These are phyloP conservation scores for Solanum lycopersicoides DNA, from an alignment of 257 asterid species.

Conservation along the genomic window DNA sequence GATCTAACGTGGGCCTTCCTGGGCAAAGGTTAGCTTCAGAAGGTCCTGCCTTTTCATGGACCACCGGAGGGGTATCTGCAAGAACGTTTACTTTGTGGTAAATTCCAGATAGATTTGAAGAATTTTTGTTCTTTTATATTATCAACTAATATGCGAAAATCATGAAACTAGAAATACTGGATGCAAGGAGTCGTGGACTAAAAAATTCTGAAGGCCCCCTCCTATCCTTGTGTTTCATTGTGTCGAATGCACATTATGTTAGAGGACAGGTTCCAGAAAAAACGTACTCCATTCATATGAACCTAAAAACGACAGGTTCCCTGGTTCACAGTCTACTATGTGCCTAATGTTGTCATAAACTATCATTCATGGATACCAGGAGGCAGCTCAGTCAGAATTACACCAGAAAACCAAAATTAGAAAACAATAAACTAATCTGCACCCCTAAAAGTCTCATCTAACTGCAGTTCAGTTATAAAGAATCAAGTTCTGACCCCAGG, in stretches of 20 bases:
- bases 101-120: background rate
- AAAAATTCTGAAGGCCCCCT: background rate
- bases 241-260: background rate
- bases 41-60: constrained; percentile 42
- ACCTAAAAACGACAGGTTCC: background rate
- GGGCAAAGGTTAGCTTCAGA: constrained; percentile 49
- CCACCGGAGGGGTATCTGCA: constrained; percentile 33
- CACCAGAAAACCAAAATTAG: background rate
- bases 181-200: background rate
- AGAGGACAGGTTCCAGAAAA: background rate
- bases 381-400: background rate
- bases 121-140: background rate
- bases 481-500: background rate
- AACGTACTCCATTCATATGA: background rate
- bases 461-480: background rate
- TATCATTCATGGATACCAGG: background rate
- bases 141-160: background rate
- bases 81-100: background rate
- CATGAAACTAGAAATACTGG: background rate
- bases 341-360: background rate
- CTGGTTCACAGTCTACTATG: background rate
- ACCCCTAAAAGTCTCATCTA: background rate
- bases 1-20: constrained; percentile 30
- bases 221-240: background rate
- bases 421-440: background rate